phyloP scores from a whole-genome alignment of 2,329 filamentous ascomycete genomes.

The Epichloe elymi region DNA sequence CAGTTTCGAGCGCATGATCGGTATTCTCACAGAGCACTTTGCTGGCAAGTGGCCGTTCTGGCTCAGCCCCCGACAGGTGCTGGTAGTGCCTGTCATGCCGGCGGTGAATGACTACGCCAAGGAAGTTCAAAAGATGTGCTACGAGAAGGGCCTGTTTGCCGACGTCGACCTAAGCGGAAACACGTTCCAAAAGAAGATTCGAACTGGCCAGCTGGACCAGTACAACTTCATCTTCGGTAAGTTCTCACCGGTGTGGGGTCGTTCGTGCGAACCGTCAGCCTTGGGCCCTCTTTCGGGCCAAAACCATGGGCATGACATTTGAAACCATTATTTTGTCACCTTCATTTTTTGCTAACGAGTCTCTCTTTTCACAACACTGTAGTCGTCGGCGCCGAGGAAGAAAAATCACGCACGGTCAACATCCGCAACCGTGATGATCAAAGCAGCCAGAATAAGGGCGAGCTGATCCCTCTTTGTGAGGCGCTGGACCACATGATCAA shows the following conservation, averaged over 20 bases:
- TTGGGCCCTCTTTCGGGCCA: not conserved
- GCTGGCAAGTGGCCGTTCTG: conserved; percentile 84
- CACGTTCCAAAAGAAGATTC: conserved; percentile 83
- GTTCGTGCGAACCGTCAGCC: not conserved
- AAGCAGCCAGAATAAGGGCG: conserved; percentile 46
- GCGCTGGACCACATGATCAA: conserved; percentile 41
- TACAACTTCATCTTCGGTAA: conserved; percentile 74
- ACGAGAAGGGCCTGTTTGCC: conserved; percentile 53
- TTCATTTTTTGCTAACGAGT: not conserved
- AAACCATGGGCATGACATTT: not conserved
- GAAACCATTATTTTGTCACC: not conserved
- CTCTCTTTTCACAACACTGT: not conserved
- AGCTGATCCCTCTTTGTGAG: conserved; percentile 42
- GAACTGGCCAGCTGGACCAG: conserved; percentile 64
- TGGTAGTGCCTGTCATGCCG: conserved; percentile 48
- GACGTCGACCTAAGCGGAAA: conserved; percentile 50
- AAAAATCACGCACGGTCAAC: conserved; percentile 46
- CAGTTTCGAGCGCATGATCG: conserved; percentile 54
- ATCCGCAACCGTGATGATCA: conserved; percentile 52
- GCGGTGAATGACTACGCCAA: conserved; percentile 68
- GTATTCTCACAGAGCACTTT: conserved; percentile 72
- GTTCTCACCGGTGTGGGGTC: conserved; percentile 11
- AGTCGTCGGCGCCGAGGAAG: conserved; percentile 52
- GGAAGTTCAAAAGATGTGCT: conserved; percentile 58
- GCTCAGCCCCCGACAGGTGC: conserved; percentile 71